Base-by-base conservation (phyloP, 441 rosid species). In the Pelargonium myrrhifolium region DNA sequence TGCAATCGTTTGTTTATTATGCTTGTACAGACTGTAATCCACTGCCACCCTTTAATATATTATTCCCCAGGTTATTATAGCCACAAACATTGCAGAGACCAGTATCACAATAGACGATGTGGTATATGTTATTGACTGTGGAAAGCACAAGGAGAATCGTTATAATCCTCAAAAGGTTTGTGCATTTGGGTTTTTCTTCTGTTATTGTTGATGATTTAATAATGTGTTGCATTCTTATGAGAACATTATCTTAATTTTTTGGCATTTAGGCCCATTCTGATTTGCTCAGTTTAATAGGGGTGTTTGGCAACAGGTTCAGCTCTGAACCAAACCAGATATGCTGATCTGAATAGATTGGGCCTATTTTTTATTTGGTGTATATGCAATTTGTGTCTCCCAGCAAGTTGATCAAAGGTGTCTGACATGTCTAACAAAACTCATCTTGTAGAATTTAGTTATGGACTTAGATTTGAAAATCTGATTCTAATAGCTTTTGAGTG, bases 41-140 rank as follows among this genome's bases (percentile, higher is more conserved):
- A 5, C 53, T 64, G 64, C 45, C 2, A 31, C 43, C 26, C 6
- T 2, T 28, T 69, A 53, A 9, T 35, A 71, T 64, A 51, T 76
- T 72, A 37, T 69, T 63, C 10, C 73, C 65, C 85, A 93, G 98
- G 85, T 93, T 75, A 90, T 93, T 64, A 68, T 87, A 62, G 96
- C 97, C 56, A 93, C 98, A 69, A 93, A 90, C 75, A 93, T 93
- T 80, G 96, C 97, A 51, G 96, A 93, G 89, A 93, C 97, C 62
- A 93, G 96, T 77, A 83, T 93, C 77, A 93, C 97, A 65, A 89
- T 93, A 67, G 97, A 89, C 74, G 98, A 93, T 81, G 97, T 93
- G 59, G 91, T 93, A 43, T 93, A 84, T 70, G 97, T 93, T 79
- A 85, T 93, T 64, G 97, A 90, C 74, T 86, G 93, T 77, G 98